Conservation (phyloP, 306 rosid genomes). For the Dryas drummondii region DNA sequence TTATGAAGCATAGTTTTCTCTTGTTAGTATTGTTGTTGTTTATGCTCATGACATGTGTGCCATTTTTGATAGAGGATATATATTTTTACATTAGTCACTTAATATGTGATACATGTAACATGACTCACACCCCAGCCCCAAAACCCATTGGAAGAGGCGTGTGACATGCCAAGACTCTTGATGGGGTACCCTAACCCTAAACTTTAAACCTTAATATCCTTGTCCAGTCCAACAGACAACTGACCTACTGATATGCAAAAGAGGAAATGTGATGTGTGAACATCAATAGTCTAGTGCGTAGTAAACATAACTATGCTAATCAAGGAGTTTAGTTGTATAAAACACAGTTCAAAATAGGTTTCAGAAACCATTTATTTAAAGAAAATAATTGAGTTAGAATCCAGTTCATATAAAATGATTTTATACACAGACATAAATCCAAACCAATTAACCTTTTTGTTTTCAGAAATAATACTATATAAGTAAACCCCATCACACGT, state of each 20-base stretch:
- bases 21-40: neutral
- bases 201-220: neutral
- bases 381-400: neutral
- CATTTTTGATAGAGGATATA: neutral
- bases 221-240: neutral
- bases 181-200: neutral
- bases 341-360: neutral
- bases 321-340: neutral
- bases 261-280: slow-evolving; percentile 2
- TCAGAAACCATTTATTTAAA: neutral
- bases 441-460: neutral
- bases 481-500: neutral
- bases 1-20: neutral
- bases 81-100: neutral
- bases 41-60: neutral
- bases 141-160: neutral
- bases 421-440: neutral
- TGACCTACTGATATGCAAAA: neutral
- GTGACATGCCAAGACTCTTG: neutral
- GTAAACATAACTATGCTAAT: neutral
- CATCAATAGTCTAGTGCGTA: neutral
- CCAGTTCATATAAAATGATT: neutral
- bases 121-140: neutral
- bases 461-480: neutral
- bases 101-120: neutral